Conservation (phyloP, 768 basidiomycete genomes). For the Amanita rimosa region DNA sequence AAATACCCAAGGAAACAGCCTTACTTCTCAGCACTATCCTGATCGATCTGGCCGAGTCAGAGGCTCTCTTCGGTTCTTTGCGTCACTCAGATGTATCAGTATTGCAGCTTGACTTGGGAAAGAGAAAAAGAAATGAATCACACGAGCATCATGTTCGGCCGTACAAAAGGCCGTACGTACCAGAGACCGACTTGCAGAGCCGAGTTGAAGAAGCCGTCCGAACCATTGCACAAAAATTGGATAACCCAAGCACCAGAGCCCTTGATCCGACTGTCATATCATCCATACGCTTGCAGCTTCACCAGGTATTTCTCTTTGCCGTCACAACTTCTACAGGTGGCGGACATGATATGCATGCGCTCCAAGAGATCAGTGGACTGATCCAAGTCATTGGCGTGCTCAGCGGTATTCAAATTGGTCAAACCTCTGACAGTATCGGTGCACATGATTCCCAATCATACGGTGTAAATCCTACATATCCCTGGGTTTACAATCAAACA, state of each 20-base stretch:
- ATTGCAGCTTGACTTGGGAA: constrained; percentile 57
- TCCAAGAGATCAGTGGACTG: constrained; percentile 72
- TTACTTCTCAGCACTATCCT: constrained; percentile 48
- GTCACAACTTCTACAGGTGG: constrained; percentile 54
- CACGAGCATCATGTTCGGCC: constrained; percentile 25
- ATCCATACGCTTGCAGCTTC: constrained; percentile 62
- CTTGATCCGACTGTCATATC: constrained; percentile 50
- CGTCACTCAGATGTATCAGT: constrained; percentile 53
- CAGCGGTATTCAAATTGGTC: constrained; percentile 62
- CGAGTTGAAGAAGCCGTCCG: constrained; percentile 54
- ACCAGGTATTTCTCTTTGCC: constrained; percentile 70
- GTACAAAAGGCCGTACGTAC: constrained; percentile 35
- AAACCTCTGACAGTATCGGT: constrained; percentile 24
- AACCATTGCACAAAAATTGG: constrained; percentile 40
- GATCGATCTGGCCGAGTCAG: constrained; percentile 56
- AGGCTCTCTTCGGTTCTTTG: constrained; percentile 51
- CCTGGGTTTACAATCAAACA: constrained; percentile 21
- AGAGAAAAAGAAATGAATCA: constrained; percentile 57
- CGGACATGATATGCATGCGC: constrained; percentile 39
- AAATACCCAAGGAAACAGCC: constrained; percentile 41
- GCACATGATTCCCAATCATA: constrained; percentile 18
- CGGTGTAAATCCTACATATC: constrained; percentile 19
- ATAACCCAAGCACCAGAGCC: constrained; percentile 25
- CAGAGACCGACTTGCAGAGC: constrained; percentile 35
- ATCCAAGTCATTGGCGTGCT: constrained; percentile 77